Base-by-base conservation (phyloP, 768 basidiomycete species). In the Tulasnella sp. region DNA sequence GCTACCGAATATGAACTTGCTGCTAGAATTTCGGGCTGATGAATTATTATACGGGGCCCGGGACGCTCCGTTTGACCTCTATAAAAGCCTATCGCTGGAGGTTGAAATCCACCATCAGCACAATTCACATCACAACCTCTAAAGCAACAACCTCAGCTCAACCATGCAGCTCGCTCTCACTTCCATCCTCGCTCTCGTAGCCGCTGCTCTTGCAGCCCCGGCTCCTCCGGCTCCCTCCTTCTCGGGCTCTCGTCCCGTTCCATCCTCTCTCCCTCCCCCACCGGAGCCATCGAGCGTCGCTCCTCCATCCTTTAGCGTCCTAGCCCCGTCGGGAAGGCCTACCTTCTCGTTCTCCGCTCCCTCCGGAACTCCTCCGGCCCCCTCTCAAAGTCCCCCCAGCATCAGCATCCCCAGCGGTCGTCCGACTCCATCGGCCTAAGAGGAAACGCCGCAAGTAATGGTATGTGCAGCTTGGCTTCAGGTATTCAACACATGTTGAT, bases 91-190 rank as follows among this genome's bases (percentile, higher is more conserved):
- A 29, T 67, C 32, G 29, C 15, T 29, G 2, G 2, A 6, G 15
- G 29, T 35, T 35, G 32, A 32, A 67, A 16, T 35, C 26, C 61
- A 29, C 32, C 32, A 29, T 67, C 61, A 67, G 32, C 26, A 16
- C 61, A 67, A 26, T 16, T 67, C 61, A 3, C 26, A 26, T 35
- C 29, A 67, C 61, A 51, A 11, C 32, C n/a, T 67, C 61, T 67
- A 35, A 67, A 67, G 23, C 15, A 13, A 26, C 61, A 67, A 26
- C 32, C 29, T 67, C 13, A 10, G 0, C 61, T 11, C 61, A 10
- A 67, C 29, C 61, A 67, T 67, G 61, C 61, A 67, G 61, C 61
- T 67, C 61, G 61, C 61, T 32, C 61, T 67, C 29, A 35, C 61
- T 32, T 10, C 61, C 2, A 26, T 67, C 16, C 61, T 67, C 26